These are phyloP conservation scores for Komagataella kurtzmanii DNA, from an alignment of 805 yeast species.

Conservation along the genomic window DNA sequence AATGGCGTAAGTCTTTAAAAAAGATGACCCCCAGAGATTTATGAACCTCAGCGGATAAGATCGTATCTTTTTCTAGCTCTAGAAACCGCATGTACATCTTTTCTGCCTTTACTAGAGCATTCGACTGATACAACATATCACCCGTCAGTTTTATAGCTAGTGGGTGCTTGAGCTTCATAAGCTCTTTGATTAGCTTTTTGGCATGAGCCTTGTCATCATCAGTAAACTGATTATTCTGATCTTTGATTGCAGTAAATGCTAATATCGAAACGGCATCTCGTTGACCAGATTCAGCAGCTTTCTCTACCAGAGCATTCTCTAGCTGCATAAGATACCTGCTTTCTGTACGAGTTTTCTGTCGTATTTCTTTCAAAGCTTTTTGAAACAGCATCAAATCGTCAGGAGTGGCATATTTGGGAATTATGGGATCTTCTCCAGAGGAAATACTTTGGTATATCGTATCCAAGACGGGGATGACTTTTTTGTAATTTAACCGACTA, in stretches of 20 bases:
- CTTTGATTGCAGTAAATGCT: conserved; percentile 49
- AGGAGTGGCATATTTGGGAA: conserved; percentile 37
- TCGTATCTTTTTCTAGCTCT: conserved; percentile 40
- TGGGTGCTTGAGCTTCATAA: conserved; percentile 54
- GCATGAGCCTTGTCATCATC: conserved; percentile 55
- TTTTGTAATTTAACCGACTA: conserved; percentile 37
- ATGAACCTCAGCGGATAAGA: conserved; percentile 60
- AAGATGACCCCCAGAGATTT: conserved; percentile 49
- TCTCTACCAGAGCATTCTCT: conserved; percentile 66
- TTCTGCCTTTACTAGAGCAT: conserved; percentile 38
- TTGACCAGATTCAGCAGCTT: conserved; percentile 74
- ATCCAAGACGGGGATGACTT: conserved; percentile 39
- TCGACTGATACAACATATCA: conserved; percentile 48
- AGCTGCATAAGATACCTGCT: conserved; percentile 42
- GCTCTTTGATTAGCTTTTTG: conserved; percentile 37
- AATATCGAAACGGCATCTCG: conserved; percentile 68
- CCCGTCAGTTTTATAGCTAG: conserved; percentile 68
- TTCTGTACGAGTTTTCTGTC: conserved; percentile 46
- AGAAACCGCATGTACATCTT: conserved; percentile 46
- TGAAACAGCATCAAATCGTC: conserved; percentile 58
- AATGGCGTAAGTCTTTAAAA: conserved; percentile 39
- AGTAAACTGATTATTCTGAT: conserved; percentile 15
- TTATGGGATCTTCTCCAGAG: conserved; percentile 13
- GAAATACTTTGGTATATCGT: conserved; percentile 35
- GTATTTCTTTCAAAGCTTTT: conserved; percentile 44